Evolutionary conservation across 768 basidiomycete genomes (phyloP).

Genomic region (Kondoa subrosea): DNA sequence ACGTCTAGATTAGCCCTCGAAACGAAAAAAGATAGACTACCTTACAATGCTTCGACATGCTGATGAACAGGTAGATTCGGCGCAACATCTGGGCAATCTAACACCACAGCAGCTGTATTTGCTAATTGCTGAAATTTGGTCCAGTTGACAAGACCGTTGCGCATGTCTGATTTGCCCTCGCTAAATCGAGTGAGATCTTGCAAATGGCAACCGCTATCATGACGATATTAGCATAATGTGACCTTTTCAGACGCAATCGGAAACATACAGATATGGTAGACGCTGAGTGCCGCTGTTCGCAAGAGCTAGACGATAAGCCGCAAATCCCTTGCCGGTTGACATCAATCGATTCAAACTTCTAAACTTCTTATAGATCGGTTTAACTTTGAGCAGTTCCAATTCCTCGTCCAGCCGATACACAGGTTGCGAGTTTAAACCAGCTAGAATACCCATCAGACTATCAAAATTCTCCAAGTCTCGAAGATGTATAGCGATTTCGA

Average conservation of each 20-base stretch:
- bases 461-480: slow-evolving; percentile 82
- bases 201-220: slow-evolving; percentile 67
- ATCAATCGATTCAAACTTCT: slow-evolving; percentile 72
- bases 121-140: slow-evolving; percentile 89
- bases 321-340: slow-evolving; percentile 61
- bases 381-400: slow-evolving; percentile 53
- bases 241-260: neutral
- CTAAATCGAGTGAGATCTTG: slow-evolving; percentile 75
- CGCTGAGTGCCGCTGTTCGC: slow-evolving; percentile 67
- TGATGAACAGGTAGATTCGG: slow-evolving; percentile 18
- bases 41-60: slow-evolving; percentile 17
- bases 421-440: slow-evolving; percentile 71
- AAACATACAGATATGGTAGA: slow-evolving; percentile 50
- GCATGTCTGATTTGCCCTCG: slow-evolving; percentile 61
- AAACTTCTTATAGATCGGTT: slow-evolving; percentile 50
- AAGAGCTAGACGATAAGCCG: slow-evolving; percentile 77
- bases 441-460: slow-evolving; percentile 77
- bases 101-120: slow-evolving; percentile 57
- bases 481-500: slow-evolving; percentile 62
- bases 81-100: slow-evolving; percentile 22
- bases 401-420: slow-evolving; percentile 56
- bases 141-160: slow-evolving; percentile 73
- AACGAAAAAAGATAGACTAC: neutral
- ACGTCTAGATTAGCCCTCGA: neutral
- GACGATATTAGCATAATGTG: slow-evolving; percentile 8